Evolutionary conservation across 192 early-diverging fungal species (phyloP), one percentile per base, ranked within the genome.

Genomic region (Piromyces sp.): DNA sequence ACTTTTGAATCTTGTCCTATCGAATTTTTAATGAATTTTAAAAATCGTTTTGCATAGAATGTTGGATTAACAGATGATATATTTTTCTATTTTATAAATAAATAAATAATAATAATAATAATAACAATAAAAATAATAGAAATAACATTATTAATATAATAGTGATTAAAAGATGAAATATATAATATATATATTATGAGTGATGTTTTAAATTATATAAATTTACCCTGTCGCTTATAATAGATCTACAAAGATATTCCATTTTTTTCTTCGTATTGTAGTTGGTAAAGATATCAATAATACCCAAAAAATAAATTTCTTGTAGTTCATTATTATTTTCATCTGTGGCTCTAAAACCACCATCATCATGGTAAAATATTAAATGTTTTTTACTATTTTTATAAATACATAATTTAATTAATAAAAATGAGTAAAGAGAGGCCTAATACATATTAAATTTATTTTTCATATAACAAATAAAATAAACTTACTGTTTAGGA

Each of bases 251-350:
- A 30, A 94, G 86, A 83, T 95, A 94, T 84, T 99, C 98, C 33
- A 94, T 82, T 83, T 94, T 92, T 87, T 99, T 99, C 79, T 90
- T 86, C 40, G 90, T 85, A 86, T 95, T 93, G 87, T 98, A 99
- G 11, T 94, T 92, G 22, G 98, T 99, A 81, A 99, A 90, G 68
- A 99, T 98, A 84, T 99, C 98, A 80, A 99, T 99, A 82, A 98
- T 93, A 17, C 97, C 96, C 82, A 99, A 89, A 84, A 96, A 98
- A 87, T 99, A 99, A 13, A 98, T 88, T 80, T 93, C 87, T 80
- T 90, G 88, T 16, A 89, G 84, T 3, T 93, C 90, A 38, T 90
- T 84, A 84, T 97, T 92, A 58, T 87, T 81, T 79, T 90, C 88
- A 82, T 93, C 92, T 3, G 95, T 94, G 30, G 95, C 89, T 31